phyloP scores from a whole-genome alignment of 208 protist genomes.

The Leishmania braziliensis region DNA sequence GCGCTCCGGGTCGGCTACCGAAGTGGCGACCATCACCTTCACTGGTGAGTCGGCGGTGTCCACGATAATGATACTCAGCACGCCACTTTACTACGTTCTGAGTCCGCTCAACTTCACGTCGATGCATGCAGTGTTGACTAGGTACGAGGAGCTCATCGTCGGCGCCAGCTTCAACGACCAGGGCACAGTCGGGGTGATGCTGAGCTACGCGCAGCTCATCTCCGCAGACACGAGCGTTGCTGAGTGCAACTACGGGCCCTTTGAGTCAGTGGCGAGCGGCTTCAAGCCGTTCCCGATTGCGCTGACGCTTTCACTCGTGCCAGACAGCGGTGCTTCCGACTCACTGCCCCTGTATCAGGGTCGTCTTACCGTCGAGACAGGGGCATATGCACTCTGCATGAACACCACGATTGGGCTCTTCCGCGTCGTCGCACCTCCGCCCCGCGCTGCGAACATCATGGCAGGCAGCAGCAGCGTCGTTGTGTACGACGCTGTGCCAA shows the following conservation, averaged over 20 bases:
- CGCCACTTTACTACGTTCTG: slow-evolving; percentile 71
- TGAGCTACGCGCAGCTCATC: slow-evolving; percentile 53
- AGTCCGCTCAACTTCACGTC: slow-evolving; percentile 52
- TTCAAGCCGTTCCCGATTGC: slow-evolving; percentile 28
- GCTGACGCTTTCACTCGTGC: slow-evolving; percentile 19
- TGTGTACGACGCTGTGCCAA: slow-evolving; percentile 43
- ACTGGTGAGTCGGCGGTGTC: slow-evolving; percentile 28
- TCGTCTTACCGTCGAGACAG: slow-evolving; percentile 39
- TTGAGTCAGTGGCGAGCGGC: slow-evolving; percentile 35
- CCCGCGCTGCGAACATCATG: slow-evolving; percentile 6
- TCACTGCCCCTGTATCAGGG: slow-evolving; percentile 34
- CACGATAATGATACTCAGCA: slow-evolving; percentile 47
- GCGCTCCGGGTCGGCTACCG: slow-evolving; percentile 49
- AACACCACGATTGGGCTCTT: slow-evolving; percentile 55
- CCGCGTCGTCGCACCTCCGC: slow-evolving; percentile 42
- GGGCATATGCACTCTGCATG: slow-evolving; percentile 80
- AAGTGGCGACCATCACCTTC: slow-evolving; percentile 61
- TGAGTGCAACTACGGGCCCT: slow-evolving; percentile 87
- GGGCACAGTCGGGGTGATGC: slow-evolving; percentile 9
- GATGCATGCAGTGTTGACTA: slow-evolving; percentile 37
- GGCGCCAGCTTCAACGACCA: slow-evolving; percentile 45
- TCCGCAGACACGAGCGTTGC: slow-evolving; percentile 34
- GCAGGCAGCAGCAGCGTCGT: slow-evolving; percentile 11
- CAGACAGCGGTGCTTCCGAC: slow-evolving; percentile 7
- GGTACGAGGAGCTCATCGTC: slow-evolving; percentile 78